Evolutionary conservation across 139 green algal genomes (phyloP).

Genomic region (Zygnema cylindricum): DNA sequence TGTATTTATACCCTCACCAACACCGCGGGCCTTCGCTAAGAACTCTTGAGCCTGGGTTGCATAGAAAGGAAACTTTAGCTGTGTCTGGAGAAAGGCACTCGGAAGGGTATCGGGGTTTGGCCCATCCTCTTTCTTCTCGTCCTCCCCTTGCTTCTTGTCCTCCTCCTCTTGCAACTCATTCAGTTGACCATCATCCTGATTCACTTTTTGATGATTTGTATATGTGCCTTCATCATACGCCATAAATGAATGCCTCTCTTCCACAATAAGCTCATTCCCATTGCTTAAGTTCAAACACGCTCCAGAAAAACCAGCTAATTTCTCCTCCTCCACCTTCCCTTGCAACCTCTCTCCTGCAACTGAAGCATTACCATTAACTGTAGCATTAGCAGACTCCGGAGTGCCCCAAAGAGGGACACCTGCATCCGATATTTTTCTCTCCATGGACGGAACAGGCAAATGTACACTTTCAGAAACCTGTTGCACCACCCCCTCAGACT

Average conservation of each 20-base stretch:
- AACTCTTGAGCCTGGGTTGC: conserved; percentile 19
- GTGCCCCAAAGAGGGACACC: neutral
- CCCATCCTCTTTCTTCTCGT: neutral
- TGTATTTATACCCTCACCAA: neutral
- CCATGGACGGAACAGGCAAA: too few species aligned
- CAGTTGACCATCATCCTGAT: neutral
- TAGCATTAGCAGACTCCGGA: neutral
- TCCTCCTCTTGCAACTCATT: neutral
- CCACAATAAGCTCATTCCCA: too few species aligned
- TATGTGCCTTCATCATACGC: neutral
- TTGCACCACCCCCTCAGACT: neutral
- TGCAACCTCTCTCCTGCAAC: neutral
- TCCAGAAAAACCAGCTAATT: neutral
- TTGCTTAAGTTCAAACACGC: too few species aligned
- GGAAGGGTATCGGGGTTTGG: conserved; percentile 19
- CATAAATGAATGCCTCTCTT: too few species aligned
- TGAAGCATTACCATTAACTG: neutral
- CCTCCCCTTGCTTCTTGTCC: neutral
- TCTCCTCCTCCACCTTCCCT: too few species aligned
- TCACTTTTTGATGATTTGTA: neutral
- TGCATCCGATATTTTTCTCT: neutral
- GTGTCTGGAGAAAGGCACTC: conserved; percentile 19
- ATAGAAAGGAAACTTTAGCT: conserved; percentile 52
- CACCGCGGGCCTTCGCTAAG: neutral
- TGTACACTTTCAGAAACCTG: too few species aligned